Evolutionary conservation across 1,284 basidiomycete genomes (phyloP), one percentile per base, ranked within the genome.

Genomic region (Pseudozyma sp.): DNA sequence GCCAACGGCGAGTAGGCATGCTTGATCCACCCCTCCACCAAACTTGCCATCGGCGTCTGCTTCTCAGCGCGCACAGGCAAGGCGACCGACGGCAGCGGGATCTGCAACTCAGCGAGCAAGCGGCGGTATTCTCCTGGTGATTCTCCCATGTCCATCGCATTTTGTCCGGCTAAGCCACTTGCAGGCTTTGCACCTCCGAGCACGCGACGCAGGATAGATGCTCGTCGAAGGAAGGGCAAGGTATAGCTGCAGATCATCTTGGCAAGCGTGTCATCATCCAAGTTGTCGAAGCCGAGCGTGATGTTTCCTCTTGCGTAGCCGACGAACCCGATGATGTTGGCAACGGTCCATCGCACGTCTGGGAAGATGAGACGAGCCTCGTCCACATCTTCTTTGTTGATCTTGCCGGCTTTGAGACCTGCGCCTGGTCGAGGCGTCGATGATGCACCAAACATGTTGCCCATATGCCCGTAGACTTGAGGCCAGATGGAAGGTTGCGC

Each of bases 181-280:
- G 47, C 40, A 19, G 35, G 45, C 16, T 36, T 44, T 38, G 56
- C 25, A 12, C 65, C 49, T 5, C 72, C 70, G 3, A 94, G 88
- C 1, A 93, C 90, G 13, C 92, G 91, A 73, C 91, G 93, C 10
- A 98, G 88, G 43, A 97, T 93, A 7, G 93, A 91, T 0, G 93
- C 93, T 5, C 93, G 90, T 40, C 95, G 91, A n/a, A 98, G 89
- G 88, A 97, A 97, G 1, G 95, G 95, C 8, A 99, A 87, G 0
- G 94, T 95, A 86, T 95, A 94, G 0, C 90, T 89, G 83, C 96
- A 95, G 50, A 98, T 86, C 53, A 96, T 86, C 85, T 92, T 94
- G 81, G 95, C 92, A 57, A 98, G 80, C 60, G 65, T 80, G 31
- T 63, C 68, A 44, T 85, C 83, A 47, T 81, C 80, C 56, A 83